Evolutionary conservation across 768 basidiomycete species (phyloP).

Genomic region (Hysterangium stoloniferum): DNA sequence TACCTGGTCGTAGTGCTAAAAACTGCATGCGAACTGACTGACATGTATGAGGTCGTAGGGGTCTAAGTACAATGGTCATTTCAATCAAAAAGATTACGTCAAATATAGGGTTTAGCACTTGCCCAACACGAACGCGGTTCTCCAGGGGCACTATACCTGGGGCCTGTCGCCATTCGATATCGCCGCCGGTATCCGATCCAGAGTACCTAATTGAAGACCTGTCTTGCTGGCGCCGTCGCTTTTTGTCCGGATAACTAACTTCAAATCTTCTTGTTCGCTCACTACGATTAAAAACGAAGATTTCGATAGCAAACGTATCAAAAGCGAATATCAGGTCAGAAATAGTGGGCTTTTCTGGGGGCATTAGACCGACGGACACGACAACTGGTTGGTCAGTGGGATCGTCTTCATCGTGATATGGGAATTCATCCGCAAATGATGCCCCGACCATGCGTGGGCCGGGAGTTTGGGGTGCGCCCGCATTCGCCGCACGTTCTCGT

Average conservation of each 20-base stretch:
- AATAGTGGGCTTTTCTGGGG: conserved; percentile 14
- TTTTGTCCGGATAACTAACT: conserved; percentile 55
- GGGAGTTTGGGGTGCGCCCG: conserved; percentile 43
- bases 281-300: conserved; percentile 82
- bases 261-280: conserved; percentile 72
- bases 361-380: conserved; percentile 55
- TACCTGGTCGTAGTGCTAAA: conserved; percentile 69
- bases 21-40: conserved; percentile 86
- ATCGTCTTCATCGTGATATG: conserved; percentile 22
- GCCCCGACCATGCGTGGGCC: conserved; percentile 42
- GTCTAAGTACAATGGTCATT: conserved; percentile 34
- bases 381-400: conserved; percentile 51
- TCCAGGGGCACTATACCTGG: conserved; percentile 71
- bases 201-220: conserved; percentile 21
- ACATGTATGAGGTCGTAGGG: conserved; percentile 71
- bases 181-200: conserved; percentile 8
- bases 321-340: conserved; percentile 54
- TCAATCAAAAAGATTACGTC: conserved; percentile 1
- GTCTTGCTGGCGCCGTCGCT: conserved; percentile 35
- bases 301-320: conserved; percentile 72
- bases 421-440: conserved; percentile 31
- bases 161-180: conserved; percentile 23
- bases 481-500: conserved; percentile 36
- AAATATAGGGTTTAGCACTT: conserved; percentile 19
- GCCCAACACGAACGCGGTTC: conserved; percentile 76